Evolutionary conservation across 108 stramenopile species (phyloP), one percentile per base, ranked within the genome.

Genomic region (Pseudonitzschia pungens): DNA sequence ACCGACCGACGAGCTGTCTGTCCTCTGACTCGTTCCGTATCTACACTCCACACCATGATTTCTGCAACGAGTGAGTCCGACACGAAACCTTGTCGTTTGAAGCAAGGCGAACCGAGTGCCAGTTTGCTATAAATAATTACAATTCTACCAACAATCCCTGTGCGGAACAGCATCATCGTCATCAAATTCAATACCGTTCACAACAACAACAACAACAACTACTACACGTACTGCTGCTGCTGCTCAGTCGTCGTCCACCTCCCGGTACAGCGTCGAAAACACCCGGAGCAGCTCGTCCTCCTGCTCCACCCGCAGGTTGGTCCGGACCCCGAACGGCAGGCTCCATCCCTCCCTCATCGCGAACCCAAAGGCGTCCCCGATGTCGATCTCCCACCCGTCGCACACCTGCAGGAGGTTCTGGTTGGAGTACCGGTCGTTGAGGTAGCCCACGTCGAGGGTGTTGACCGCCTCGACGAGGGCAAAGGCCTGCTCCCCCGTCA

Each of bases 401-500:
- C 90, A 91, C 9, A 95, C 33, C 53, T 80, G 70, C 67, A 85
- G 32, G 36, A 95, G 60, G 73, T 81, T 82, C 29, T 83, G 71
- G 59, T 90, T 86, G 21, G 90, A 86, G 78, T 95, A 95, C 40
- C 86, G 68, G 70, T 89, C 90, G 67, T 92, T 80, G 72, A 95
- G 69, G 4, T 71, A 83, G 1, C 79, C 87, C 20, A 88, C 62
- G 78, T 95, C 94, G 60, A 93, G 63, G 21, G 89, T 90, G 51
- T 90, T 84, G 74, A 95, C 81, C 32, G 94, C 94, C 68, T 95
- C 94, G 29, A 92, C 74, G 16, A 95, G 77, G 22, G 92, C 89
- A 86, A 92, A 95, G 12, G 92, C 92, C 62, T 92, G 91, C 62
- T 95, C 92, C 26, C 92, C 94, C n/a, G 89, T 95, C 7, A 90